These are phyloP conservation scores for Trichoderma citrinoviride DNA, from an alignment of 2,329 filamentous ascomycete species.

Conservation along the genomic window DNA sequence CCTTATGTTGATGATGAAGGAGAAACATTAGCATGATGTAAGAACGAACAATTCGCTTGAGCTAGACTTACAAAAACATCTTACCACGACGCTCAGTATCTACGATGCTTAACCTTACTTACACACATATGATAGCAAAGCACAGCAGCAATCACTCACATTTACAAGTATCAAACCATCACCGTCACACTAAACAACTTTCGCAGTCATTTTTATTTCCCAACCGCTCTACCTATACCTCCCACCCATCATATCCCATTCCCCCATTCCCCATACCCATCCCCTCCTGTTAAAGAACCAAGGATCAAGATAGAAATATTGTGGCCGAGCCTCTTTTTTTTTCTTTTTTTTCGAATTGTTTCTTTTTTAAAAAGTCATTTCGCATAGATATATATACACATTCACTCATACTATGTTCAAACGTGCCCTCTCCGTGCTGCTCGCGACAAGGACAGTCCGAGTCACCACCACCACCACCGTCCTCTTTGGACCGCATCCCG, in stretches of 20 bases:
- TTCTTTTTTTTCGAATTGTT: background rate
- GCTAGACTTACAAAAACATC: too few relatives aligned
- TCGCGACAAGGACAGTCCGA: slow-evolving; percentile 5
- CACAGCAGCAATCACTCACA: background rate
- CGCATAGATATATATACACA: slow-evolving; percentile 18
- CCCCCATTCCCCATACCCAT: background rate
- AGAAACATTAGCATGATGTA: too few relatives aligned
- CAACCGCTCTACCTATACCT: background rate
- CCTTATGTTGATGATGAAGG: too few relatives aligned
- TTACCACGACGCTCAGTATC: too few relatives aligned
- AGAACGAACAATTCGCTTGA: too few relatives aligned
- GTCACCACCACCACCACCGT: slow-evolving; percentile 5
- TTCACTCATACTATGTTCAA: slow-evolving; percentile 21
- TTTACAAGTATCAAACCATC: background rate
- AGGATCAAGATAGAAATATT: background rate
- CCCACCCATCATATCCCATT: slow-evolving; percentile 2
- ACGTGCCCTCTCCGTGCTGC: background rate
- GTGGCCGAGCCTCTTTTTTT: background rate
- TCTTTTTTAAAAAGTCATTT: background rate
- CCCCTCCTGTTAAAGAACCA: slow-evolving; percentile 2
- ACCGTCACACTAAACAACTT: background rate
- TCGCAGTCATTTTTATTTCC: background rate
- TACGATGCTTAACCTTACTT: too few relatives aligned
- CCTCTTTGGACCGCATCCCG: background rate
- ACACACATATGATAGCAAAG: too few relatives aligned